Percentiles rank a stretch among this genome's conserved stretches.
These are phyloP conservation scores for Pyrus communis DNA, from an alignment of 306 rosid genomes.

Conservation along the genomic window DNA sequence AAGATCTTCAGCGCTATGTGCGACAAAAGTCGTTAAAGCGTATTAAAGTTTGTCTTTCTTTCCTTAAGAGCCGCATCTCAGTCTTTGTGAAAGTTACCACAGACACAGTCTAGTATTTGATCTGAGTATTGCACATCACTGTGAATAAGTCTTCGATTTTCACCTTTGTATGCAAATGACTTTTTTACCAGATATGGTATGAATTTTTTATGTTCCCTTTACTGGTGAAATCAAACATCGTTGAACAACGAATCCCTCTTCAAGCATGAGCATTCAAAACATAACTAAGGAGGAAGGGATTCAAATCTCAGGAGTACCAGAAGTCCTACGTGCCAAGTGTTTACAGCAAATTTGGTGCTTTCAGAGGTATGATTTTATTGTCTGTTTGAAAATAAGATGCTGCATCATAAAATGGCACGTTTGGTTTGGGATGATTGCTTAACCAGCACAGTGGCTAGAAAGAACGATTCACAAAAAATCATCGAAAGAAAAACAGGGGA, in stretches of 20 bases:
- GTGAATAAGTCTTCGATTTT: not conserved
- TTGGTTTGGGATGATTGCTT: not conserved
- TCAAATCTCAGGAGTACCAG: not conserved
- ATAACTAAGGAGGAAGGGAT: not conserved
- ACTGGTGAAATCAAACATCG: not conserved
- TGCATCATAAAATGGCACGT: not conserved
- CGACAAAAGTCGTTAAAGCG: not conserved
- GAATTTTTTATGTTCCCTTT: not conserved
- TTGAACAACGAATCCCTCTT: not conserved
- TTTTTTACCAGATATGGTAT: not conserved
- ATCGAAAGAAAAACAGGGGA: not conserved
- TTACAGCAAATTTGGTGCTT: not conserved
- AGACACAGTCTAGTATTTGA: not conserved
- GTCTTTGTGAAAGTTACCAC: not conserved
- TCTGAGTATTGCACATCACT: not conserved
- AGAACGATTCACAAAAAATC: not conserved
- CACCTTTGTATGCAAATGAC: not conserved
- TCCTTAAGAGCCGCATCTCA: not conserved
- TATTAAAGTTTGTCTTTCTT: constrained; percentile 8
- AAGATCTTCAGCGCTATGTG: not conserved
- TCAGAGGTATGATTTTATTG: not conserved
- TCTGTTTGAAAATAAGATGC: constrained; percentile 1
- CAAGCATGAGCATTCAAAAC: not conserved
- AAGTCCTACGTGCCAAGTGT: not conserved
- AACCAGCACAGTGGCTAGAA: not conserved